Base-by-base conservation (phyloP, 2,329 filamentous ascomycete species). In the Pyricularia grisea region DNA sequence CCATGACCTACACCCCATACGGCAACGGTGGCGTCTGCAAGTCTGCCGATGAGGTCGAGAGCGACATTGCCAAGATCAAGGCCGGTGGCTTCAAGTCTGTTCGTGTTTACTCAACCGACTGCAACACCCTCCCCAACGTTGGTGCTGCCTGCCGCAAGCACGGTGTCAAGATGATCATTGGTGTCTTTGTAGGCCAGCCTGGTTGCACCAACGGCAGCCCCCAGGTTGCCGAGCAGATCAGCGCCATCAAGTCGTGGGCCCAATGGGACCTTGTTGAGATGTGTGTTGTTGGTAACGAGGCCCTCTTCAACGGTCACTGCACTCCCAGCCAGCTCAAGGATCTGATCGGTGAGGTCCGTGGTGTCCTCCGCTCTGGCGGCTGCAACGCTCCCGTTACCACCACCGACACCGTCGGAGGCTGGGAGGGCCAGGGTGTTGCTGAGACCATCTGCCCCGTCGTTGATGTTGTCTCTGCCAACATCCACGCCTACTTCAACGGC, bases 401-500 rank as follows among this genome's bases (percentile, higher is more conserved):
- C 75, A 91, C 94, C 72, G 94, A 98, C 83, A 90, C 94, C 69
- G 86, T 97, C 74, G 87, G 90, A 80, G 84, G 90, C 77, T 93
- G 93, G 88, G 82, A 92, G 81, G 82, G 89, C 77, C 73, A 82
- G 68, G 84, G 90, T 72, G 85, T 85, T 70, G 72, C 84, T 69
- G 75, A 77, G 36, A 80, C 79, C 66, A 85, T 97, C 71, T 97
- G 94, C 86, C 74, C 76, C 50, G 86, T 84, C 74, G 84, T 97
- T 70, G 93, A 97, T 77, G 83, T 96, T 71, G 86, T 92, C 55
- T 92, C 90, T 79, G 89, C 88, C 80, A 97, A 97, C 86, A 88
- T 96, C 76, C 94, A 98, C 83, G 89, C 94, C 74, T 97, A 91
- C 90, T 98, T 97, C 90, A 96, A 96, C 84, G 77, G 87, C 65